Evolutionary conservation across 495 filamentous ascomycete genomes (phyloP).

Genomic region (Bryoglossum gracile): DNA sequence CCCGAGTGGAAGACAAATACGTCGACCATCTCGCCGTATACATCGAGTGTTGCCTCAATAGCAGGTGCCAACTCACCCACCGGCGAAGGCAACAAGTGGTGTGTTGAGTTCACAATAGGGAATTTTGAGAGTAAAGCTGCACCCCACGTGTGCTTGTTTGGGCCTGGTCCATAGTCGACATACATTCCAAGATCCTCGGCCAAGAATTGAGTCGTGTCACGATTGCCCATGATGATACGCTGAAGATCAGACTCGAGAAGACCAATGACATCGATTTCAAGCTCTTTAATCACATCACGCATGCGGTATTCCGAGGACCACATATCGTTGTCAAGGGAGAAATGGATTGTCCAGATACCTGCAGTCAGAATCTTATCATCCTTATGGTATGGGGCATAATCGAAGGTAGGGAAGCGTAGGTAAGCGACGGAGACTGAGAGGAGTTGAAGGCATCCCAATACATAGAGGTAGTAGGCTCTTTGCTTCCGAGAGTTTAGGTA

Average conservation of each 20-base stretch:
- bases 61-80: constrained; percentile 94
- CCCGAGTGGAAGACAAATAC: constrained; percentile 99
- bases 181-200: constrained; percentile 98
- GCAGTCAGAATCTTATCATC: constrained; percentile 81
- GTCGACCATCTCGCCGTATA: constrained; percentile 84
- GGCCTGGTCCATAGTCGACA: constrained; percentile 92
- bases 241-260: constrained; percentile 91
- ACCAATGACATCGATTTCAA: constrained; percentile 92
- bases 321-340: constrained; percentile 98
- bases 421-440: constrained; percentile 76
- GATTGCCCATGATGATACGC: constrained; percentile 99
- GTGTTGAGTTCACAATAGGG: constrained; percentile 93
- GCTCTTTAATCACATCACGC: constrained; percentile 82
- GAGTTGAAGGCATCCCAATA: constrained; percentile 60
- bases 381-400: constrained; percentile 84
- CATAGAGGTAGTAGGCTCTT: constrained; percentile 64
- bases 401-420: constrained; percentile 87
- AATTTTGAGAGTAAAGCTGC: constrained; percentile 90
- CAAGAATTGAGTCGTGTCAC: constrained; percentile 90
- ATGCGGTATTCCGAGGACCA: constrained; percentile 94
- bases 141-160: constrained; percentile 99
- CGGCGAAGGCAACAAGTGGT: constrained; percentile 88
- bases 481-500: constrained; percentile 46
- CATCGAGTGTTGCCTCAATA: constrained; percentile 89
- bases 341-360: constrained; percentile 99